phyloP scores from a whole-genome alignment of 306 rosid species.

The Delonix regia region DNA sequence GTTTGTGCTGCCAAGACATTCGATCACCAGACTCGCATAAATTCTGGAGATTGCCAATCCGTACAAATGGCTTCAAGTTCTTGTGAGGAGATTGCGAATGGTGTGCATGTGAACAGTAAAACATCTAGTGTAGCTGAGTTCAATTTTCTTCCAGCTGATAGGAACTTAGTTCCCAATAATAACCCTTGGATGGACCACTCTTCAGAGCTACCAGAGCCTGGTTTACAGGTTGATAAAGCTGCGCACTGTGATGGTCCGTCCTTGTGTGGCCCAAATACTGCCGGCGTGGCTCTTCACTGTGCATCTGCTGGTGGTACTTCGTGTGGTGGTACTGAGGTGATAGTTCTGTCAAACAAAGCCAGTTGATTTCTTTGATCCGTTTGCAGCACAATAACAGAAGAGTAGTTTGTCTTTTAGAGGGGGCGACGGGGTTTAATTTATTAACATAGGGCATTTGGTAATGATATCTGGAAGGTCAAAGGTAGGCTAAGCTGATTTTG shows the following conservation, averaged over 20 bases:
- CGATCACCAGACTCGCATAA: constrained; percentile 28
- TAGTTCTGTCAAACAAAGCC: constrained; percentile 58
- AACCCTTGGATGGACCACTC: constrained; percentile 27
- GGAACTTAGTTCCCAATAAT: constrained; percentile 24
- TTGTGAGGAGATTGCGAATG: constrained; percentile 31
- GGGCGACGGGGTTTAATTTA: constrained; percentile 8
- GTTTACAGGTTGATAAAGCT: constrained; percentile 45
- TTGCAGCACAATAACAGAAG: constrained; percentile 11
- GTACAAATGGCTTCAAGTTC: constrained; percentile 25
- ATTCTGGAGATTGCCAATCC: constrained; percentile 42
- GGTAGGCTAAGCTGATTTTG: constrained; percentile 24
- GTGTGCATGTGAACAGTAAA: constrained; percentile 27
- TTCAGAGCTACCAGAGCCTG: constrained; percentile 42
- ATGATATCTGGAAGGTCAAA: constrained; percentile 25
- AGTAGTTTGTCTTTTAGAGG: constrained; percentile 12
- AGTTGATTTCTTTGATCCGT: constrained; percentile 42
- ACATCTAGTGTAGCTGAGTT: constrained; percentile 21
- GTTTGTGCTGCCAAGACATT: constrained; percentile 26
- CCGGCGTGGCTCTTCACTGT: constrained; percentile 50
- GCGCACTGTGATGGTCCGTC: constrained; percentile 41
- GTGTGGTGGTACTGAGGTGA: constrained; percentile 48
- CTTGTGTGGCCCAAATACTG: constrained; percentile 40
- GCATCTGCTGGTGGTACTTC: constrained; percentile 49
- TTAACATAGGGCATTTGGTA: constrained; percentile 37
- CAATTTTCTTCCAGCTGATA: constrained; percentile 25